Evolutionary conservation across 2,329 filamentous ascomycete species (phyloP).

Genomic region (Dothiorella sarmentorum): DNA sequence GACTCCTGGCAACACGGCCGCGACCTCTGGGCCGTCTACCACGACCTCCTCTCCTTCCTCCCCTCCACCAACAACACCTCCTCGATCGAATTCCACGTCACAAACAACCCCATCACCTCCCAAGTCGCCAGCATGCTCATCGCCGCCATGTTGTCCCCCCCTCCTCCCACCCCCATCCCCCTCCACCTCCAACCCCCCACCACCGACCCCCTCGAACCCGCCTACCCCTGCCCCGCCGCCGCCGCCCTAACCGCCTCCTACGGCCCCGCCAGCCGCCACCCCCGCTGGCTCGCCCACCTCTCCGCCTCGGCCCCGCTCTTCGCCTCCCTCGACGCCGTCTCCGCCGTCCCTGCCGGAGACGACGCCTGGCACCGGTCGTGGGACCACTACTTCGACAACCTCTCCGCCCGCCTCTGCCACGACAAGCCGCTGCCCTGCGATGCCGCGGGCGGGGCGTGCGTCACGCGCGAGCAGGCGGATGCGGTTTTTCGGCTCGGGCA

Average conservation of each 20-base stretch:
- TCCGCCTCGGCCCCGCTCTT: constrained; percentile 55
- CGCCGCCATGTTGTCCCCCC: constrained; percentile 66
- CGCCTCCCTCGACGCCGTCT: constrained; percentile 61
- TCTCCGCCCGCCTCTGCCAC: constrained; percentile 76
- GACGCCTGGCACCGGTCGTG: constrained; percentile 66
- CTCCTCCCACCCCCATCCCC: constrained; percentile 27
- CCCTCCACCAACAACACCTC: constrained; percentile 30
- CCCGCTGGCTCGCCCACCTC: constrained; percentile 63
- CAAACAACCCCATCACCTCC: constrained; percentile 77
- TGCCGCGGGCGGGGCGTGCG: constrained; percentile 43
- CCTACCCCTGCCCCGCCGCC: constrained; percentile 62
- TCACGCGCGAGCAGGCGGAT: constrained; percentile 61
- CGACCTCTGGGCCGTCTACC: constrained; percentile 76
- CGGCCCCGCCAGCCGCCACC: constrained; percentile 43
- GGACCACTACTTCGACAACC: constrained; percentile 83
- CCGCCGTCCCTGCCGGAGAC: constrained; percentile 57
- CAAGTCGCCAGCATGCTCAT: constrained; percentile 76
- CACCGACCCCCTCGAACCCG: constrained; percentile 71
- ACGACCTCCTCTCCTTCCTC: constrained; percentile 64
- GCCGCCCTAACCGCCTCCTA: constrained; percentile 43
- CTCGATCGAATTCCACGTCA: constrained; percentile 66
- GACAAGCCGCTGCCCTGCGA: constrained; percentile 66
- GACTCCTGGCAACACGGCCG: constrained; percentile 73
- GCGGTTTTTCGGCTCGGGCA: constrained; percentile 72
- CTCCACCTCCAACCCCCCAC: constrained; percentile 50